Base-by-base conservation (phyloP, 1,284 basidiomycete genomes). In the Spongispora temasekensis region DNA sequence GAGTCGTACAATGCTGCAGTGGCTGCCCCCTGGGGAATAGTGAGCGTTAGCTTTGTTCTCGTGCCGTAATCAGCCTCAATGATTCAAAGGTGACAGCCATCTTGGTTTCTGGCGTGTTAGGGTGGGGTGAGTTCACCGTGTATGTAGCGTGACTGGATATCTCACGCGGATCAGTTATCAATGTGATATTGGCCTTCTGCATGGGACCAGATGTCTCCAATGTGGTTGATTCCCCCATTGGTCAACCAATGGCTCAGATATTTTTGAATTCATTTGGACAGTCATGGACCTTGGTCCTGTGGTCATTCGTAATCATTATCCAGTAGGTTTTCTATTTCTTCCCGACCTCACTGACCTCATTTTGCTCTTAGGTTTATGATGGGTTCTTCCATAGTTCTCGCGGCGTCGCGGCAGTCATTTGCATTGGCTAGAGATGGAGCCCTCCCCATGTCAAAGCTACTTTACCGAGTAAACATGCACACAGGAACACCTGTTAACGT, bases 1-100 rank as follows among this genome's bases (percentile, higher is more conserved):
- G 82, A 83, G 62, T 74, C 78, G 17, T 67, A 71, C 21, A 83
- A 83, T 55, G 81, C 82, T 5, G 72, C 75, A 13, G 71, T 71
- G 6, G 81, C 79, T 9, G 80, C 81, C 21, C 82, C 82, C 13
- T 79, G 70, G 70, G 68, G 61, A 10, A 69, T 72, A 34, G 68
- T 70, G 51, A 53, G 68, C 48, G 3, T 5, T 2, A 31, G 31
- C 27, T 4, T 13, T 25, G 51, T 32, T 21, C 30, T 55, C 5
- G 2, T 54, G 8, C 31, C 31, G 31, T 4, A 21, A 35, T 15
- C 6, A 53, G 42, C 15, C 8, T 10, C 19, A 19, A 46, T 32
- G 25, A 12, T 37, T 23, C 12, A 67, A 62, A 70, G 68, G 53
- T 70, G 31, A 54, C 40, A 32, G 60, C 68, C 2, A 62, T 65